These are phyloP conservation scores for Psilocybe cubensis DNA, from an alignment of 768 basidiomycete genomes.

Conservation along the genomic window DNA sequence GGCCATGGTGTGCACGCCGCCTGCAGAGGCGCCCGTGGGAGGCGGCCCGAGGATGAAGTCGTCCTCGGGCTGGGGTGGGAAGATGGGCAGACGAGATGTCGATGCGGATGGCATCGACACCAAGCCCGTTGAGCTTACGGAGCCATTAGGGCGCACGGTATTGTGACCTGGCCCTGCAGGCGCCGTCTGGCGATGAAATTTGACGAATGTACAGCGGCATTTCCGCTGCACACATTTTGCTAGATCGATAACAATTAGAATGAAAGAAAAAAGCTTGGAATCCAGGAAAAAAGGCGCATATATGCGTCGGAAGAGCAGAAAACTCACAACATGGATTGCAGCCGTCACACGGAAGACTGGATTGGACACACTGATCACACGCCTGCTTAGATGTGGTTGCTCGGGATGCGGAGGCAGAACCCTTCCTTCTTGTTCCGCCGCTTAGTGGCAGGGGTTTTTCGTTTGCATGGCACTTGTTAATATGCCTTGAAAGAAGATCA, in stretches of 20 bases:
- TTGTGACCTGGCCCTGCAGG: constrained; percentile 76
- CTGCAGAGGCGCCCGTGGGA: constrained; percentile 13
- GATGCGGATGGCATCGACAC: constrained; percentile 12
- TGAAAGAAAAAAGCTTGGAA: neutral
- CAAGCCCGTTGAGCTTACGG: constrained; percentile 17
- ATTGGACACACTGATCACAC: constrained; percentile 84
- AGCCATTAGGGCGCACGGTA: constrained; percentile 32
- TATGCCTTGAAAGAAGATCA: constrained; percentile 83
- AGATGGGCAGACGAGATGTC: constrained; percentile 30
- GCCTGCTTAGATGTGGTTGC: constrained; percentile 83
- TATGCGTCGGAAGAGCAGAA: neutral
- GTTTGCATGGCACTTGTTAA: constrained; percentile 86
- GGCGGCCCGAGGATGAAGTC: constrained; percentile 47
- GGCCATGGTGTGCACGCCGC: constrained; percentile 14
- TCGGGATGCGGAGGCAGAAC: constrained; percentile 65
- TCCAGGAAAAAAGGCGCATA: neutral
- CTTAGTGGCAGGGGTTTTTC: constrained; percentile 58
- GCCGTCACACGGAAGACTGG: constrained; percentile 77
- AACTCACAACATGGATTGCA: constrained; percentile 76
- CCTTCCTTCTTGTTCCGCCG: constrained; percentile 57
- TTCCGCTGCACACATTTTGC: constrained; percentile 79
- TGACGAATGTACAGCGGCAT: constrained; percentile 77
- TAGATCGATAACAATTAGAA: constrained; percentile 27
- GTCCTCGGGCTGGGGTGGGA: constrained; percentile 33
- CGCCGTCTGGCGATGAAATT: constrained; percentile 82